phyloP scores from a whole-genome alignment of 2,329 filamentous ascomycete genomes.

The Tolypocladium inflatum region DNA sequence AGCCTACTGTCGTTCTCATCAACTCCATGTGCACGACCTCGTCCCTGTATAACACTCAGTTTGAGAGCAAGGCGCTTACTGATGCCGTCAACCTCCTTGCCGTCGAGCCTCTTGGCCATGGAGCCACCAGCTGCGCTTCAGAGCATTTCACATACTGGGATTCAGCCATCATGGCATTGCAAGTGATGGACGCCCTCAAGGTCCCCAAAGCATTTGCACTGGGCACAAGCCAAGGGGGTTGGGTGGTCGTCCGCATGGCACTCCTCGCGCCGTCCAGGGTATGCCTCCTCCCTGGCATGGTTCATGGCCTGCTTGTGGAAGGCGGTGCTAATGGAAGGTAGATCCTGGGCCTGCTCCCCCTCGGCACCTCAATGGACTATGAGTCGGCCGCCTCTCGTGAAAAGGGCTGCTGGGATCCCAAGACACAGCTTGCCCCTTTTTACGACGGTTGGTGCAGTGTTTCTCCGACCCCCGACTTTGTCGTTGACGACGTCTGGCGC shows the following conservation, averaged over 20 bases:
- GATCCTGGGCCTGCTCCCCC: conserved; percentile 36
- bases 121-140: conserved; percentile 28
- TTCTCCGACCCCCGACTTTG: conserved; percentile 33
- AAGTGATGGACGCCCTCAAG: conserved; percentile 42
- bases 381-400: conserved; percentile 35
- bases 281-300: conserved; percentile 7
- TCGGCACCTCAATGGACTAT: conserved; percentile 44
- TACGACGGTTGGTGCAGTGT: conserved; percentile 30
- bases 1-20: conserved; percentile 41
- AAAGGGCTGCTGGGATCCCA: conserved; percentile 41
- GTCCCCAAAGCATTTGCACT: conserved; percentile 38
- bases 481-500: conserved; percentile 35
- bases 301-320: not conserved
- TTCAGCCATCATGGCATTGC: conserved; percentile 41
- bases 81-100: conserved; percentile 37
- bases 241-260: conserved; percentile 40
- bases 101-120: conserved; percentile 44
- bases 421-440: conserved; percentile 29
- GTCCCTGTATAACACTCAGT: conserved; percentile 35
- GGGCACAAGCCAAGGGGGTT: conserved; percentile 43
- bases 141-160: conserved; percentile 49
- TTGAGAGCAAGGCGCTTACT: conserved; percentile 28
- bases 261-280: conserved; percentile 38
- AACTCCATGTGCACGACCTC: conserved; percentile 42
- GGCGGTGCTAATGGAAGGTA: conserved; percentile 9